Evolutionary conservation across 2,329 filamentous ascomycete genomes (phyloP), one percentile per base, ranked within the genome.

Genomic region (Colletotrichum phormii): DNA sequence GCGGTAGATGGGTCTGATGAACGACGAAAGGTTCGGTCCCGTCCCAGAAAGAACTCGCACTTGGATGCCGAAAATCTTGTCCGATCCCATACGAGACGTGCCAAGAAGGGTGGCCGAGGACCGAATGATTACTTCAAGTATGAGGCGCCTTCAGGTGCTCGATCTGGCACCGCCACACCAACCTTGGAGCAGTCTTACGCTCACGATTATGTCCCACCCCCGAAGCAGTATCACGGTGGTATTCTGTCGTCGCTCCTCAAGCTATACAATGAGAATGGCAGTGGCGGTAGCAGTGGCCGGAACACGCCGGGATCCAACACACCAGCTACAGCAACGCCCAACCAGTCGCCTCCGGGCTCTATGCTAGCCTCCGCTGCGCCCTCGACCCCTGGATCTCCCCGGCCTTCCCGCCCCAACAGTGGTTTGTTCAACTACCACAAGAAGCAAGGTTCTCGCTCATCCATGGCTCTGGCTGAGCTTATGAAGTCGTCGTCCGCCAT

Each of bases 161-260:
- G 77, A 18, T 84, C 83, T 46, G 82, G 83, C 55, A 82, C 81
- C 9, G 79, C 78, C 5, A 85, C 83, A 2, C 83, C 83, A 0
- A 75, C 81, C 11, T 75, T 79, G 22, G 85, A 89, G 55, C 85
- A 88, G 26, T 88, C 89, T 55, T 87, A 89, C 68, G 78, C 77
- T 15, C 80, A 84, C 58, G 83, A 85, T 67, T 94, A 94, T 78
- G 89, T 94, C 22, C 90, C 92, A 57, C 86, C 87, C 54, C 93
- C 93, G 5, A 83, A 86, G 26, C 89, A 92, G 74, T 95, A 94
- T 79, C 90, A 91, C 62, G 92, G 91, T 35, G 93, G 94, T 35
- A 89, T 96, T 59, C 84, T 97, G 1, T 91, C 92, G 2, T 92
- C 91, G 0, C 84, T 97, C 0, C 84, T 97, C 62, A 94, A 92